Evolutionary conservation across 352 stramenopile genomes (phyloP).

Genomic region (Phytophthora vignae): DNA sequence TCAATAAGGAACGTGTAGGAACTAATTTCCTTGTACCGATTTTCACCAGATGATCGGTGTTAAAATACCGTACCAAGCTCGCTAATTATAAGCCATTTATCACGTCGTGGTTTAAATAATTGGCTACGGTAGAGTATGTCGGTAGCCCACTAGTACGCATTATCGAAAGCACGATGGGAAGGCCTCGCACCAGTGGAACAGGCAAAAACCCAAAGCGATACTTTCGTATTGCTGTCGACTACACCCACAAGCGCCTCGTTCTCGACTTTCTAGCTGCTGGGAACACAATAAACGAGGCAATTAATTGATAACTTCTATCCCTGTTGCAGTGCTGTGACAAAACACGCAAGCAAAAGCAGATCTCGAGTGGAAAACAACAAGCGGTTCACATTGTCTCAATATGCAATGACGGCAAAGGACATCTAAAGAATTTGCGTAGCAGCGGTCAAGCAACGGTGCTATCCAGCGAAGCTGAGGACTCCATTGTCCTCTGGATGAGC

Average conservation of each 20-base stretch:
- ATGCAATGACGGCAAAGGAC: background rate
- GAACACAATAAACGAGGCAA: slow-evolving; percentile 2
- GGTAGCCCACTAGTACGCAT: background rate
- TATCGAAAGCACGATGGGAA: background rate
- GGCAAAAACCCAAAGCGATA: slow-evolving; percentile 10
- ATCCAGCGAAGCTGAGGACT: background rate
- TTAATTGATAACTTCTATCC: slow-evolving; percentile 4
- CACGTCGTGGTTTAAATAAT: too few relatives aligned
- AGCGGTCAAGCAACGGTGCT: slow-evolving; percentile 12
- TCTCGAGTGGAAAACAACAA: slow-evolving; percentile 16
- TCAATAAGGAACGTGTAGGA: too few relatives aligned
- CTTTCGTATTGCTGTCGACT: slow-evolving; percentile 16
- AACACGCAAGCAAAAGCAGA: slow-evolving; percentile 6
- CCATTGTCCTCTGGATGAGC: slow-evolving; percentile 10
- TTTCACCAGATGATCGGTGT: background rate
- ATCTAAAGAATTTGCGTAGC: slow-evolving; percentile 1
- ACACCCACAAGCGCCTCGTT: slow-evolving; percentile 3
- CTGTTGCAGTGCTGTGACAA: background rate
- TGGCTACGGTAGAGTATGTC: too few relatives aligned
- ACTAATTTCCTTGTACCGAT: too few relatives aligned
- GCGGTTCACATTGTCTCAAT: background rate
- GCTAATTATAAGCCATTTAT: background rate
- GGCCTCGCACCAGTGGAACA: slow-evolving; percentile 6
- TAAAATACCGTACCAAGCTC: background rate
- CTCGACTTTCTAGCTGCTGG: background rate